Base-by-base conservation (phyloP, 2,329 filamentous ascomycete species). In the Diaporthe sp. region DNA sequence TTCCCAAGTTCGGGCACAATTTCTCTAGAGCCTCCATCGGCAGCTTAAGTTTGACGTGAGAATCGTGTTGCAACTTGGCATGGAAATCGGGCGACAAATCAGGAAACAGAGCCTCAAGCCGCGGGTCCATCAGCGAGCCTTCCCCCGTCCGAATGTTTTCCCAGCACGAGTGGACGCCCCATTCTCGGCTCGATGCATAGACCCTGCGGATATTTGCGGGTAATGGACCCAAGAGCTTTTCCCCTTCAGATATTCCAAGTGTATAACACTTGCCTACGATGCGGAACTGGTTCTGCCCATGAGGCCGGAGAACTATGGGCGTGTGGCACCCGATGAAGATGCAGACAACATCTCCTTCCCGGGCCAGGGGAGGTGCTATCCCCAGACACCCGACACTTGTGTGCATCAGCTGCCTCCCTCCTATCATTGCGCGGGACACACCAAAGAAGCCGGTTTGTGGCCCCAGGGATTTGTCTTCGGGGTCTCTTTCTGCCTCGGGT, bases 101-200 rank as follows among this genome's bases (percentile, higher is more conserved):
- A 32, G 53, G 53, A 4, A 42, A 61, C 15, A 42, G 5, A 10
- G 15, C 58, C 9, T 42, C n/a, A n/a, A 61, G n/a, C 37, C 58
- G 35, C n/a, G 58, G 58, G 9, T 61, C 58, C 17, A 61, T 42
- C 35, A 61, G 37, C 1, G 58, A 61, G 13, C n/a, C 37, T 12
- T 10, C 17, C 4, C 58, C 15, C 1, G 58, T 61, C n/a, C 25
- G n/a, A 15, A 7, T 4, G n/a, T 61, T n/a, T 17, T 61, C 58
- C 35, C 35, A 61, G 58, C 17, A n/a, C n/a, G 58, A 61, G 35
- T 61, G 58, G 8, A 61, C 58, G 37, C 58, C 58, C n/a, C 58
- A 61, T 42, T 61, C 56, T 17, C 56, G 56, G 35, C 35, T 61
- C n/a, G 58, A 42, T 30, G n/a, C n/a, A 22, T 42, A 61, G 25